These are phyloP conservation scores for Epichloe brachyelytri DNA, from an alignment of 2,329 filamentous ascomycete genomes.

Conservation along the genomic window DNA sequence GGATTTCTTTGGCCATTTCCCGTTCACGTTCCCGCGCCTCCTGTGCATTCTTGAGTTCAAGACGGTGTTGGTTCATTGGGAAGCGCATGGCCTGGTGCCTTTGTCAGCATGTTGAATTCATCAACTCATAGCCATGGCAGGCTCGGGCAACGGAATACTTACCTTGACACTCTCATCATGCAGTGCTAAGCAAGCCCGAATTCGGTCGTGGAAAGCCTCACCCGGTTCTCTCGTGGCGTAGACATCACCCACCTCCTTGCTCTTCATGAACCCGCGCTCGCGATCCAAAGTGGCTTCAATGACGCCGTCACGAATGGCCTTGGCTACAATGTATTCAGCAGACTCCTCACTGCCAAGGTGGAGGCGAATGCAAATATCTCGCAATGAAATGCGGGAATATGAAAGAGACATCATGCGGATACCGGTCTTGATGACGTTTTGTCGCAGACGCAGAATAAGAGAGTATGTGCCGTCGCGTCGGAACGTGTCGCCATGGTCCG, in stretches of 20 bases:
- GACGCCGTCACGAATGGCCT: constrained; percentile 93
- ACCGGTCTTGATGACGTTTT: constrained; percentile 98
- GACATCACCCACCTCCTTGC: constrained; percentile 88
- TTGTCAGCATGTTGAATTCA: constrained; percentile 8
- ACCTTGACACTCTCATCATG: constrained; percentile 99
- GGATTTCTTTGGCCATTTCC: constrained; percentile 97
- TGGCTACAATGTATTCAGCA: constrained; percentile 97
- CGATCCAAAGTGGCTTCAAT: constrained; percentile 92
- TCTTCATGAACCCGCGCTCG: constrained; percentile 96
- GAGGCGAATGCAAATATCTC: constrained; percentile 92
- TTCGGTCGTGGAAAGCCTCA: constrained; percentile 95
- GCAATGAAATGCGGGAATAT: constrained; percentile 91
- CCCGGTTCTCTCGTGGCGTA: constrained; percentile 93
- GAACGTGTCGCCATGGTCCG: constrained; percentile 71
- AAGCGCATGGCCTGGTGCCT: constrained; percentile 77
- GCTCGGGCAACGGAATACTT: constrained; percentile 18
- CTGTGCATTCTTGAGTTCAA: constrained; percentile 95
- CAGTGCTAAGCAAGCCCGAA: constrained; percentile 76
- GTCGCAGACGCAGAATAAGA: constrained; percentile 81
- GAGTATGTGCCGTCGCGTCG: constrained; percentile 91
- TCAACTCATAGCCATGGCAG: neutral
- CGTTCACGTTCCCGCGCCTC: constrained; percentile 94
- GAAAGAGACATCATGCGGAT: constrained; percentile 98
- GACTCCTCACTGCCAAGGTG: constrained; percentile 93
- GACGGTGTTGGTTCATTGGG: constrained; percentile 96